Evolutionary conservation across 2,329 filamentous ascomycete species (phyloP).

Genomic region (Pseudocercospora macadamiae): DNA sequence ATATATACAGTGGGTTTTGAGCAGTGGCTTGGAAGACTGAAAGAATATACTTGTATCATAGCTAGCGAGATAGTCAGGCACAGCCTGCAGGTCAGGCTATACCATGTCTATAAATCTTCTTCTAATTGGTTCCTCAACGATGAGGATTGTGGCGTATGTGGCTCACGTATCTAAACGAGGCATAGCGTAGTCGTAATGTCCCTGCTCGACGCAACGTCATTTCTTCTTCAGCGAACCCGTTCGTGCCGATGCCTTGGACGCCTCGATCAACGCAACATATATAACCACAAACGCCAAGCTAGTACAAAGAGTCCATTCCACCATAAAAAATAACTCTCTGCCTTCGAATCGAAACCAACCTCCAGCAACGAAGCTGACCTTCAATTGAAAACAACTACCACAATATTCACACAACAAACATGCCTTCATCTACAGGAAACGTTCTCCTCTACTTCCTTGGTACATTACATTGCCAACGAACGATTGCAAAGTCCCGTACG

Average conservation of each 20-base stretch:
- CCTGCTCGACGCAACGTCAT: background rate
- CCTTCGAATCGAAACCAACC: background rate
- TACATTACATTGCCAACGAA: too few species aligned
- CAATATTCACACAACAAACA: background rate
- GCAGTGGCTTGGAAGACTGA: background rate
- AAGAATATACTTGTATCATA: background rate
- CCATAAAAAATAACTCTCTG: background rate
- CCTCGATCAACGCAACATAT: too few species aligned
- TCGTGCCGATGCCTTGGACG: too few species aligned
- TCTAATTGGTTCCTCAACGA: background rate
- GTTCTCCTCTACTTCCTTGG: constrained; percentile 24
- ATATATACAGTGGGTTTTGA: background rate
- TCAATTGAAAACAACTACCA: background rate
- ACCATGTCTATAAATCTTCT: background rate
- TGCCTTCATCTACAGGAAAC: constrained; percentile 20
- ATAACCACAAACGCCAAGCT: too few species aligned
- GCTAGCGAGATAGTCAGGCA: background rate
- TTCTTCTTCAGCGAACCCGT: background rate
- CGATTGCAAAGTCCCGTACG: too few species aligned
- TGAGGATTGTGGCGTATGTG: background rate
- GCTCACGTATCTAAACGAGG: background rate
- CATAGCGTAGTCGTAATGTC: too few species aligned
- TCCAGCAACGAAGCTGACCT: background rate
- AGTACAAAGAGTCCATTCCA: background rate
- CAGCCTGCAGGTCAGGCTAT: background rate